Percentiles rank a stretch among this genome's conserved stretches.
Conservation (phyloP, 768 basidiomycete species). For the Lactarius hatsudake region DNA sequence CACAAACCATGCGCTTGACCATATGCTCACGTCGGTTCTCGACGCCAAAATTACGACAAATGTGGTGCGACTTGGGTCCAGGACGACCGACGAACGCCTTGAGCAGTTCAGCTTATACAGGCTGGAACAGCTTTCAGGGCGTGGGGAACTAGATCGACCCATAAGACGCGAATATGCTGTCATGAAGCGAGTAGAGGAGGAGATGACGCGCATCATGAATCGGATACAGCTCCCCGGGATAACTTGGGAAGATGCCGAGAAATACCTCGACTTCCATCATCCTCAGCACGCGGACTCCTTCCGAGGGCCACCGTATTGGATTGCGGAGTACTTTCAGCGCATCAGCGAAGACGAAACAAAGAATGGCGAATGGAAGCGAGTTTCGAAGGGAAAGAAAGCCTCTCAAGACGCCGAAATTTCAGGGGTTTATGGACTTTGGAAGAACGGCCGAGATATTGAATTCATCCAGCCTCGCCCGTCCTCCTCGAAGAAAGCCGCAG, state of each 20-base stretch:
- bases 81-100: slow-evolving; percentile 59
- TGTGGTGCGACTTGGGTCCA: slow-evolving; percentile 68
- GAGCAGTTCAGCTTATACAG: slow-evolving; percentile 57
- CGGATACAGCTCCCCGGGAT: slow-evolving; percentile 23
- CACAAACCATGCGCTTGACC: slow-evolving; percentile 80
- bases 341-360: slow-evolving; percentile 12
- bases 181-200: slow-evolving; percentile 45
- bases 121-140: slow-evolving; percentile 46
- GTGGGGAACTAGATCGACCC: slow-evolving; percentile 41
- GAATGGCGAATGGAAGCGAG: slow-evolving; percentile 19
- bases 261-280: slow-evolving; percentile 44
- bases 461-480: slow-evolving; percentile 14
- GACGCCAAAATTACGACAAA: slow-evolving; percentile 61
- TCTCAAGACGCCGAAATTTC: not conserved
- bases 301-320: slow-evolving; percentile 39
- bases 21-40: slow-evolving; percentile 62
- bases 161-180: slow-evolving; percentile 36
- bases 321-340: slow-evolving; percentile 3
- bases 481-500: not conserved
- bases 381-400: slow-evolving; percentile 2
- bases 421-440: slow-evolving; percentile 27
- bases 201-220: slow-evolving; percentile 48
- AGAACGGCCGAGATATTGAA: slow-evolving; percentile 19
- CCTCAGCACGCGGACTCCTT: slow-evolving; percentile 50
- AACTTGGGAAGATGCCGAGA: slow-evolving; percentile 35